Evolutionary conservation across 768 basidiomycete genomes (phyloP).

Genomic region (Tephrocybe rancida): DNA sequence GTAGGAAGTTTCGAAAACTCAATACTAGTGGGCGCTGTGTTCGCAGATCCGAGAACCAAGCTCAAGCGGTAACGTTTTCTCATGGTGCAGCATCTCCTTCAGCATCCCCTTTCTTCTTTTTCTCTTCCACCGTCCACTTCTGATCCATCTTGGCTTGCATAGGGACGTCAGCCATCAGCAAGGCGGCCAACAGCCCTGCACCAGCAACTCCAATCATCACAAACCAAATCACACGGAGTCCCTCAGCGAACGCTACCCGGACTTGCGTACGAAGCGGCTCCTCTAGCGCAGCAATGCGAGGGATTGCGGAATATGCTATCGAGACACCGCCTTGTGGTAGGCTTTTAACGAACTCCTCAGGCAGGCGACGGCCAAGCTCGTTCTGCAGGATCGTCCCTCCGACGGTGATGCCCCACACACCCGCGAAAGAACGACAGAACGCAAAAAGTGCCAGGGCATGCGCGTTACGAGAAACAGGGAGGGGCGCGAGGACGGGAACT

Average conservation of each 20-base stretch:
- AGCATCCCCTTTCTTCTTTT: not conserved
- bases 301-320: conserved; percentile 49
- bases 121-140: conserved; percentile 6
- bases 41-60: no score
- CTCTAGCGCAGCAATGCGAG: conserved; percentile 35
- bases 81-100: not conserved
- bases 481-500: conserved; percentile 52
- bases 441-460: conserved; percentile 45
- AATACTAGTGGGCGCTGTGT: no score
- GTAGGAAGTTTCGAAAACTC: no score
- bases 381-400: conserved; percentile 55
- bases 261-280: conserved; percentile 23
- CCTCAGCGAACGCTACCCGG: conserved; percentile 11
- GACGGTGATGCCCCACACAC: conserved; percentile 54
- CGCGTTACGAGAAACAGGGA: conserved; percentile 40
- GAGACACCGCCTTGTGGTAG: conserved; percentile 37
- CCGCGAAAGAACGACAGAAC: conserved; percentile 36
- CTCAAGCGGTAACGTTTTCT: no score
- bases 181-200: conserved; percentile 3
- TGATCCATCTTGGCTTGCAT: conserved; percentile 8
- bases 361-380: conserved; percentile 41
- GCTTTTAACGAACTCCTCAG: conserved; percentile 32
- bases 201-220: conserved; percentile 8
- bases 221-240: conserved; percentile 12
- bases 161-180: conserved; percentile 7